These are phyloP conservation scores for Larix kaempferi DNA, from an alignment of 75 land plant species.

Conservation along the genomic window DNA sequence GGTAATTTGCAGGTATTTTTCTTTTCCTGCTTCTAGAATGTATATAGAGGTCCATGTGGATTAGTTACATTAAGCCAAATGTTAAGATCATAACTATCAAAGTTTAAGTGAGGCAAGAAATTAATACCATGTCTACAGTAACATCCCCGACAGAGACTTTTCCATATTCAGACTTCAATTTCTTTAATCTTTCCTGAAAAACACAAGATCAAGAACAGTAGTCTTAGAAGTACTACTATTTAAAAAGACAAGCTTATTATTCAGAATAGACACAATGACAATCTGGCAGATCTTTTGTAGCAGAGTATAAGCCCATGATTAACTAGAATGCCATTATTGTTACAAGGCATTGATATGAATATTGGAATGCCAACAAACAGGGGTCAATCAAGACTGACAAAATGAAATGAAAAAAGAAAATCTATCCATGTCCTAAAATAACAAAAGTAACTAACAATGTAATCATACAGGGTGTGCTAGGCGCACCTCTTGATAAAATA, in stretches of 20 bases:
- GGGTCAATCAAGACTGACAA: too few relatives aligned
- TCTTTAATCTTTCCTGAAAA: constrained; percentile 81
- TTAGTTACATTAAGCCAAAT: background rate
- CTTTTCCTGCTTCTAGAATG: background rate
- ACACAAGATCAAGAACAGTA: background rate
- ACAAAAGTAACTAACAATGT: too few relatives aligned
- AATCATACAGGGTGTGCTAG: too few relatives aligned
- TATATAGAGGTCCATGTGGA: background rate
- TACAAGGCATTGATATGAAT: background rate
- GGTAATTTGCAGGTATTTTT: background rate
- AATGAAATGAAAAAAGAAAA: too few relatives aligned
- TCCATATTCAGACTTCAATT: constrained; percentile 76
- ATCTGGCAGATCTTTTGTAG: background rate
- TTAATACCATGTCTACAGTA: constrained; percentile 87
- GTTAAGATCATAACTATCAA: constrained; percentile 1
- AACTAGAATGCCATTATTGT: background rate
- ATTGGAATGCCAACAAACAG: too few relatives aligned
- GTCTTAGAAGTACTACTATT: background rate
- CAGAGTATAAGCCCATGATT: background rate
- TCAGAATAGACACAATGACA: background rate
- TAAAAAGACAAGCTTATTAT: background rate
- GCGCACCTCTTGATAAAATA: too few relatives aligned
- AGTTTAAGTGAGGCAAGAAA: background rate
- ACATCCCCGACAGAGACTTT: constrained; percentile 80
- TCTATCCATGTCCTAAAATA: too few relatives aligned